phyloP scores from a whole-genome alignment of 1,284 basidiomycete genomes.

The Cutaneotrichosporon curvatum region DNA sequence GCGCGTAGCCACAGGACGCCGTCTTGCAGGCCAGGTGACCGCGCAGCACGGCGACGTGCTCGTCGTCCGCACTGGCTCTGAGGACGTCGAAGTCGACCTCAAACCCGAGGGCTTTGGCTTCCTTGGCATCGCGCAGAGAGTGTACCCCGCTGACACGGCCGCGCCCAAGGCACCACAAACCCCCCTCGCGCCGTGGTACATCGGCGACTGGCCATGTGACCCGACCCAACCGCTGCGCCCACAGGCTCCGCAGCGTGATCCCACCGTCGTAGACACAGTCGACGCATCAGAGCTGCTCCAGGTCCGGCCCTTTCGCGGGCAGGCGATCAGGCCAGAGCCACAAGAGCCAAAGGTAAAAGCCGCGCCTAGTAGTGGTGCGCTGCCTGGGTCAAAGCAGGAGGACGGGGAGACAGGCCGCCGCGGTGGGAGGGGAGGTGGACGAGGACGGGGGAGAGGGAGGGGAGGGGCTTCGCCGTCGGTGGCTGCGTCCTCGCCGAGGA shows the following conservation, averaged over 20 bases:
- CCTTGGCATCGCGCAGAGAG: slow-evolving; percentile 16
- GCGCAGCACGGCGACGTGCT: slow-evolving; percentile 40
- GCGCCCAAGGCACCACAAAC: not conserved
- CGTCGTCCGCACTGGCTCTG: slow-evolving; percentile 21
- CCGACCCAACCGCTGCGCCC: slow-evolving; percentile 4
- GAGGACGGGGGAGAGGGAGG: too few relatives aligned
- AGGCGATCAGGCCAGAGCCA: not conserved
- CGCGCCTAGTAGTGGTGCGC: too few relatives aligned
- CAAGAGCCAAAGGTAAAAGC: too few relatives aligned
- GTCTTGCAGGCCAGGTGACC: slow-evolving; percentile 23
- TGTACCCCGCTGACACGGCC: not conserved
- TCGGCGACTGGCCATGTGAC: slow-evolving; percentile 10
- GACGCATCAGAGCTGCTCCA: not conserved
- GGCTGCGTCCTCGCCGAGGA: too few relatives aligned
- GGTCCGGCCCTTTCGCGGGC: not conserved
- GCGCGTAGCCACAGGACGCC: slow-evolving; percentile 1
- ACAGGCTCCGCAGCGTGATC: not conserved
- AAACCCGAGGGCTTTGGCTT: slow-evolving; percentile 36
- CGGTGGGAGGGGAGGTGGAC: too few relatives aligned
- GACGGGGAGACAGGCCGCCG: too few relatives aligned
- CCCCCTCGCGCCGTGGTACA: slow-evolving; percentile 7
- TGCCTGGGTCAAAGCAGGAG: too few relatives aligned
- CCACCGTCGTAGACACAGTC: not conserved
- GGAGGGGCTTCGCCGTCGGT: too few relatives aligned
- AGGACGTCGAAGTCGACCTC: slow-evolving; percentile 26